phyloP scores from a whole-genome alignment of 768 basidiomycete species.

The Roridomyces roridus region DNA sequence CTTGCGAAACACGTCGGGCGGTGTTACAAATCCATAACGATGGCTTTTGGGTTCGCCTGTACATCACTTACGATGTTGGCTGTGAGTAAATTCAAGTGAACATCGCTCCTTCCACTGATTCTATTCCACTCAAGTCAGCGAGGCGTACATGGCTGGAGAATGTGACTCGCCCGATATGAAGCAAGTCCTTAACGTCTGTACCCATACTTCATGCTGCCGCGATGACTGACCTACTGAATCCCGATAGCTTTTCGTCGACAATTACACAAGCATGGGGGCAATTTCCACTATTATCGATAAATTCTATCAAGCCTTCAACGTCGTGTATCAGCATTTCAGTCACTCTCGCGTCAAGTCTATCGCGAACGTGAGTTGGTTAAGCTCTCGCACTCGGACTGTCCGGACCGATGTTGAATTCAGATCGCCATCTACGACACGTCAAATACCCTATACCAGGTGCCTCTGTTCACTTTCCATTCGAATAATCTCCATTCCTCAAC shows the following conservation, averaged over 20 bases:
- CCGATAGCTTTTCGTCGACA: constrained; percentile 41
- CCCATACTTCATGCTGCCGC: background rate
- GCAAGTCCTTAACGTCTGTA: constrained; percentile 40
- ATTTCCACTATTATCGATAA: constrained; percentile 35
- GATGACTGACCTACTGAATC: too few species aligned
- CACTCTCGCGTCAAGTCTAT: constrained; percentile 49
- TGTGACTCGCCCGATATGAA: constrained; percentile 41
- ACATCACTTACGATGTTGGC: constrained; percentile 38
- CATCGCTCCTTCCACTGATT: too few species aligned
- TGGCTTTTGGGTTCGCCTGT: constrained; percentile 15
- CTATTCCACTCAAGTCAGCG: constrained; percentile 35
- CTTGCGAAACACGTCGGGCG: background rate
- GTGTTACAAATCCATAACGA: constrained; percentile 4
- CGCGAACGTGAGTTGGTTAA: constrained; percentile 45
- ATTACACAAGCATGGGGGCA: constrained; percentile 18
- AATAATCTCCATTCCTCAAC: background rate
- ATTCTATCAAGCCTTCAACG: constrained; percentile 15
- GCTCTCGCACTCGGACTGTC: constrained; percentile 44
- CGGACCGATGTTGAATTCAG: background rate
- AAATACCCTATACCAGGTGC: constrained; percentile 62
- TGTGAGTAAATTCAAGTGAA: constrained; percentile 37
- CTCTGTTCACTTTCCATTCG: constrained; percentile 1
- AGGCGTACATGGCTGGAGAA: constrained; percentile 47
- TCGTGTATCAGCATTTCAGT: constrained; percentile 36
- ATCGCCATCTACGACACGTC: constrained; percentile 68